Conservation (phyloP, 139 green algal genomes). For the Bryopsis sp. region DNA sequence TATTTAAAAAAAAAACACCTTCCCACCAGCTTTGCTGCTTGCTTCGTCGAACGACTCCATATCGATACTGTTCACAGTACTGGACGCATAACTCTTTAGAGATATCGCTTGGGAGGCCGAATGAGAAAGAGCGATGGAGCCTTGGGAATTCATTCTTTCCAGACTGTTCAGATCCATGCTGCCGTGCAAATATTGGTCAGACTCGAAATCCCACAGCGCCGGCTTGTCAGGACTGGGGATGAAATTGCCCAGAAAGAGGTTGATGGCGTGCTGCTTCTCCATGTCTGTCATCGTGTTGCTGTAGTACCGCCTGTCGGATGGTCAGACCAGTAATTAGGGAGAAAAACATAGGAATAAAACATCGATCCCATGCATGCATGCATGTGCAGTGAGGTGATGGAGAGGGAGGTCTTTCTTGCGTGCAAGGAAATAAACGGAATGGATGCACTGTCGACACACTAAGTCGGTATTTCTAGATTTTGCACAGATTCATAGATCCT, state of each 20-base stretch:
- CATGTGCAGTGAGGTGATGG: no score
- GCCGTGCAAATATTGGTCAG: slow-evolving; percentile 67
- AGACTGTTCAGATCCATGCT: slow-evolving; percentile 1
- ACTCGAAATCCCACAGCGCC: slow-evolving; percentile 73
- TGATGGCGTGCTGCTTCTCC: slow-evolving; percentile 93
- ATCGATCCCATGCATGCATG: not conserved
- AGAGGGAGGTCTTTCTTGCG: no score
- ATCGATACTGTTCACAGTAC: not conserved
- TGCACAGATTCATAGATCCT: no score
- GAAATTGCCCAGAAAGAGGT: slow-evolving; percentile 85
- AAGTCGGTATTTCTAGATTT: no score
- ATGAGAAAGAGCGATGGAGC: not conserved
- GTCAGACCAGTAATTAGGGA: slow-evolving; percentile 14
- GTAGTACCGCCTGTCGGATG: slow-evolving; percentile 72
- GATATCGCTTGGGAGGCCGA: not conserved
- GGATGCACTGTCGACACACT: no score
- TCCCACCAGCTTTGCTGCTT: no score
- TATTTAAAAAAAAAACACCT: no score
- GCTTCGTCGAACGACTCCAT: not conserved
- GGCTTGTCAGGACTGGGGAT: slow-evolving; percentile 37
- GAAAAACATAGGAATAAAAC: not conserved
- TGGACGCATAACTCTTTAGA: not conserved
- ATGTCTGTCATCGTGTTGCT: slow-evolving; percentile 76
- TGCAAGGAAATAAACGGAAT: no score
- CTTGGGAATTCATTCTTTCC: not conserved